Percentiles rank a stretch among this genome's conserved stretches.
These are phyloP conservation scores for Glutinoglossum americanum DNA, from an alignment of 495 filamentous ascomycete genomes.

Conservation along the genomic window DNA sequence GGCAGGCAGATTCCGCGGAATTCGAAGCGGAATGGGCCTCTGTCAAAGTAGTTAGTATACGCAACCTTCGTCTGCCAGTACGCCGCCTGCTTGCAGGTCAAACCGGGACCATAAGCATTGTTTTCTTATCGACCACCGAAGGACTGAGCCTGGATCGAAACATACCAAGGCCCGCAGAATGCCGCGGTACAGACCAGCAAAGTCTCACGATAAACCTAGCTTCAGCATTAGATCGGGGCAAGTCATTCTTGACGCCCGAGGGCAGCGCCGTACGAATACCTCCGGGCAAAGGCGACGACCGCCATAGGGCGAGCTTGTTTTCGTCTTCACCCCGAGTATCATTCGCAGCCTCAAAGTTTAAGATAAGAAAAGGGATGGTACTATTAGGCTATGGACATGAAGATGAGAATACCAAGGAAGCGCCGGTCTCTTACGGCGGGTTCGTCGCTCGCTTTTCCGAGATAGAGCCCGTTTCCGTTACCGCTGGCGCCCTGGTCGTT, in stretches of 20 bases:
- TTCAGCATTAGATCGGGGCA: not conserved
- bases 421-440: slow-evolving; percentile 23
- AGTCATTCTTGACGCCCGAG: not conserved
- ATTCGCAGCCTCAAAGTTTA: slow-evolving; percentile 10
- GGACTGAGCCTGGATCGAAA: not conserved
- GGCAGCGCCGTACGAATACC: not conserved
- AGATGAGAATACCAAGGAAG: not conserved
- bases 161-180: not conserved
- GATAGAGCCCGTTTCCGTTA: slow-evolving; percentile 21
- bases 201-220: not conserved
- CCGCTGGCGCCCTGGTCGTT: slow-evolving; percentile 43
- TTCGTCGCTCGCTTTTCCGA: slow-evolving; percentile 28
- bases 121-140: slow-evolving; percentile 19
- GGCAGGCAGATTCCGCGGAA: not conserved
- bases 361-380: slow-evolving; percentile 68
- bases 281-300: not conserved
- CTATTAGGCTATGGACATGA: slow-evolving; percentile 33
- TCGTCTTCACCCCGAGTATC: slow-evolving; percentile 1
- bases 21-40: slow-evolving; percentile 40
- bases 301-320: not conserved
- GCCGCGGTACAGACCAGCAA: not conserved
- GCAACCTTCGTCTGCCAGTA: slow-evolving; percentile 71
- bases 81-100: slow-evolving; percentile 55
- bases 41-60: slow-evolving; percentile 63
- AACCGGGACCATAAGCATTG: slow-evolving; percentile 74